Evolutionary conservation across 2,329 filamentous ascomycete species (phyloP).

Genomic region (Cladophialophora yegresii): DNA sequence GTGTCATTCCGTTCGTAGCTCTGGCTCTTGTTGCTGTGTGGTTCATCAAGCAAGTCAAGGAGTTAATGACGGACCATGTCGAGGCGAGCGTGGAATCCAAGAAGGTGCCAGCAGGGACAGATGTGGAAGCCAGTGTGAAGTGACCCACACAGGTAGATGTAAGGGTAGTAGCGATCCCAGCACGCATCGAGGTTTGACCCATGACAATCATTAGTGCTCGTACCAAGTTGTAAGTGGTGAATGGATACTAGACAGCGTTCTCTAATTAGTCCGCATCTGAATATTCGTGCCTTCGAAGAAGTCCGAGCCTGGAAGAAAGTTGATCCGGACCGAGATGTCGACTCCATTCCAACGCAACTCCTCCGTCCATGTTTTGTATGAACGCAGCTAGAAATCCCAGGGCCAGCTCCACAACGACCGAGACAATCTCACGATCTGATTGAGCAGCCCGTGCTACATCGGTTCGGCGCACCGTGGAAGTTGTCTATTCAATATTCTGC

Average conservation of each 20-base stretch:
- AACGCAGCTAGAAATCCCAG: background rate
- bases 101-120: background rate
- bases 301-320: no score
- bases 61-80: conserved; percentile 58
- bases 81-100: conserved; percentile 53
- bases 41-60: conserved; percentile 52
- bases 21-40: conserved; percentile 50
- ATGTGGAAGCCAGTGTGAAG: conserved; percentile 4
- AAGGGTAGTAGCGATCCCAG: background rate
- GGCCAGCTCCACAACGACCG: background rate
- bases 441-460: background rate
- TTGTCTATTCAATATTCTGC: background rate
- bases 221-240: no score
- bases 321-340: no score
- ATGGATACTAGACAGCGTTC: no score
- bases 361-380: background rate
- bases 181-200: background rate
- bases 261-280: no score
- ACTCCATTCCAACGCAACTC: background rate
- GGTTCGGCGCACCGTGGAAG: background rate
- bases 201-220: no score
- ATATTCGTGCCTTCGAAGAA: no score
- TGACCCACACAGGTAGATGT: background rate
- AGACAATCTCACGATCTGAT: background rate
- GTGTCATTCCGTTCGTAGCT: conserved; percentile 56